Evolutionary conservation across 2,329 filamentous ascomycete species (phyloP).

Genomic region (Trichoderma oligosporum): DNA sequence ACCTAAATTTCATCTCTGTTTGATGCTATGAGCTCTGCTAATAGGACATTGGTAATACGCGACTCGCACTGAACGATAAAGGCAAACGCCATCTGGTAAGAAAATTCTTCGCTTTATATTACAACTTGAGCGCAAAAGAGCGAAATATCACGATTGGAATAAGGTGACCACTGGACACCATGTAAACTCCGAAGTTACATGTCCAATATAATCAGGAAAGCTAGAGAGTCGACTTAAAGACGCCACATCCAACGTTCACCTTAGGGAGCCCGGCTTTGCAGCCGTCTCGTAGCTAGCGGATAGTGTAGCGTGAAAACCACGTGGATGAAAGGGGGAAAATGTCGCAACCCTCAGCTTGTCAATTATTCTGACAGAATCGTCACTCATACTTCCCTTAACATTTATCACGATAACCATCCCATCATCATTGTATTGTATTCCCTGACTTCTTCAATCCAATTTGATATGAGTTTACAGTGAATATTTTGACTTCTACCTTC

Average conservation of each 20-base stretch:
- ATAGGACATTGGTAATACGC: not conserved
- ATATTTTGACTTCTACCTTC: no score
- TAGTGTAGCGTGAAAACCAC: constrained; percentile 4
- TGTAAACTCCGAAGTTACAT: not conserved
- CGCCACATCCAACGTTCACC: constrained; percentile 3
- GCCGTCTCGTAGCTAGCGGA: constrained; percentile 8
- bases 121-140: not conserved
- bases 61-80: not conserved
- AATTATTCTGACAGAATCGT: not conserved
- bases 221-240: not conserved
- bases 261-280: not conserved
- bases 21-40: not conserved
- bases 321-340: constrained; percentile 5
- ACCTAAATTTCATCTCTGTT: not conserved
- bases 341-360: not conserved
- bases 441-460: not conserved
- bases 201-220: not conserved
- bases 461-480: not conserved
- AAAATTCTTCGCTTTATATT: not conserved
- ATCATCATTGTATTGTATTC: no score
- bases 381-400: no score
- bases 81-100: constrained; percentile 13
- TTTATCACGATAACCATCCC: no score
- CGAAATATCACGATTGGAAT: not conserved
- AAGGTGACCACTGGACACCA: not conserved